Conservation (phyloP, 2,329 filamentous ascomycete genomes). For the Beauveria scarabaeidicola region DNA sequence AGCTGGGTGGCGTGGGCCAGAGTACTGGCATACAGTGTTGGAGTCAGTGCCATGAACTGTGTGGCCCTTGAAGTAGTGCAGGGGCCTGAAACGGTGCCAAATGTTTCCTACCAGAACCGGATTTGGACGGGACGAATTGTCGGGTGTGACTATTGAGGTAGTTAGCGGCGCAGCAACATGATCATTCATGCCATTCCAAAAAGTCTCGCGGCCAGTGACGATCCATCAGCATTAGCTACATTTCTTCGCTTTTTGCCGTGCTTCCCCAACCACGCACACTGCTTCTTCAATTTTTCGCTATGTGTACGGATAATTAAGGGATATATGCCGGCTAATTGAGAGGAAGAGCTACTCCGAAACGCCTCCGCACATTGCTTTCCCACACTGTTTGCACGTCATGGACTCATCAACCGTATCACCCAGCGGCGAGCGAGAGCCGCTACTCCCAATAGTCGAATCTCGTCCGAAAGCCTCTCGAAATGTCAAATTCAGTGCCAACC, state of each 20-base stretch:
- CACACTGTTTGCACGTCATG: neutral
- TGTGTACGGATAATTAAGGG: slow-evolving; percentile 6
- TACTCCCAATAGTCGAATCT: slow-evolving; percentile 24
- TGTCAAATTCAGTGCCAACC: slow-evolving; percentile 71
- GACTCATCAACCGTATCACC: slow-evolving; percentile 6
- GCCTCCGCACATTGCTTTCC: neutral
- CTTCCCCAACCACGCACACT: neutral
- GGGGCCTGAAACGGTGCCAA: no score
- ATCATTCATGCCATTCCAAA: neutral
- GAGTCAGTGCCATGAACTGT: no score
- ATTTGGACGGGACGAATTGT: no score
- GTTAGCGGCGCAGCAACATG: neutral
- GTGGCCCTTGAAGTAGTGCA: no score
- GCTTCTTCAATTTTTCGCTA: neutral
- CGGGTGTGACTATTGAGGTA: no score
- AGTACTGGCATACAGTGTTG: no score
- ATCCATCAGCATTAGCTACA: neutral
- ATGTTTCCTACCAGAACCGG: no score
- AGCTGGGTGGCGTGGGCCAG: no score
- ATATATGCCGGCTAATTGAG: neutral
- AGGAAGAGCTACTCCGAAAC: neutral
- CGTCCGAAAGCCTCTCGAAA: slow-evolving; percentile 46
- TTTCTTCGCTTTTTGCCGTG: neutral
- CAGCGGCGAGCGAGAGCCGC: slow-evolving; percentile 26
- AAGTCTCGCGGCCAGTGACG: slow-evolving; percentile 7